Evolutionary conservation across 139 green algal species (phyloP).

Genomic region (Chlamydomonas eustigma): DNA sequence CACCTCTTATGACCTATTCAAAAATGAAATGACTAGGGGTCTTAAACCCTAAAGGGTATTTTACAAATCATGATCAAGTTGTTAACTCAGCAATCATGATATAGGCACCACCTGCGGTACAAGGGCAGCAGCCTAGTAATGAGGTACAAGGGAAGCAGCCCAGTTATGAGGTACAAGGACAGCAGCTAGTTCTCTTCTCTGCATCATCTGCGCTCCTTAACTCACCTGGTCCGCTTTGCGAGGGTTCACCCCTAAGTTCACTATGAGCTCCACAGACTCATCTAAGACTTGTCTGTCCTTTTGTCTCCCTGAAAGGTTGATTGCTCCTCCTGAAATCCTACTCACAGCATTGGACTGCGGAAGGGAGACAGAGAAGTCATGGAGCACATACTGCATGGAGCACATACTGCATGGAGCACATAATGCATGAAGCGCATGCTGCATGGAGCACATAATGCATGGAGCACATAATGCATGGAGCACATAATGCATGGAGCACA

Average conservation of each 20-base stretch:
- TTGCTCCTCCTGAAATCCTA: background rate
- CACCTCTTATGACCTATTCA: background rate
- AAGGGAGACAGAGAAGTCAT: background rate
- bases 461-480: background rate
- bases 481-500: background rate
- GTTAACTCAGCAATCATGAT: background rate
- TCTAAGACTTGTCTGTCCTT: background rate
- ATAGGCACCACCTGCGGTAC: background rate
- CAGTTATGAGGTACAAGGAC: background rate
- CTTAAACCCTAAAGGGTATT: background rate
- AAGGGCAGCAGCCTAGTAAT: background rate
- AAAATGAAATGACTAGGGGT: no score
- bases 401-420: background rate
- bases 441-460: background rate
- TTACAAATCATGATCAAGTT: background rate
- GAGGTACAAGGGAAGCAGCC: background rate
- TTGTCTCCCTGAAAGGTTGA: conserved; percentile 1
- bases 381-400: background rate
- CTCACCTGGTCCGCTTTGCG: conserved; percentile 16
- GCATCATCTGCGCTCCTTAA: background rate
- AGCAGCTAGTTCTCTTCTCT: background rate
- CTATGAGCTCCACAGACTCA: conserved; percentile 15
- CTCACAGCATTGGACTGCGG: background rate
- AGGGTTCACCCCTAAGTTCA: conserved; percentile 1
- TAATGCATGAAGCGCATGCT: background rate